phyloP scores from a whole-genome alignment of 1,284 basidiomycete species.

The Ustilago hordei region DNA sequence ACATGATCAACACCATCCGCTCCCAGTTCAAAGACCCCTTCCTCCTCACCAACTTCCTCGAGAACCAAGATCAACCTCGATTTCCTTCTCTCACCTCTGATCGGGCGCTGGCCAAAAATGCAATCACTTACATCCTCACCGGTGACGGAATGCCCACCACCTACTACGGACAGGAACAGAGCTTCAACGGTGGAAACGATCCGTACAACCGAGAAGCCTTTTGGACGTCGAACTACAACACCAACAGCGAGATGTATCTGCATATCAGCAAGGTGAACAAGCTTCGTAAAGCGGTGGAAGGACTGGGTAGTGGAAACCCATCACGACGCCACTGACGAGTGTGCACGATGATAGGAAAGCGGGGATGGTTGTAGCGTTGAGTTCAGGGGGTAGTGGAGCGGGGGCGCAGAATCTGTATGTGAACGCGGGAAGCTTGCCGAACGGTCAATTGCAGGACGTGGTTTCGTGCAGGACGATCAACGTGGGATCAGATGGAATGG shows the following conservation, averaged over 20 bases:
- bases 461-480: conserved; percentile 74
- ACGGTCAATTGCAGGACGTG: conserved; percentile 76
- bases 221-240: conserved; percentile 31
- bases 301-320: conserved; percentile 71
- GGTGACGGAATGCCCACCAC: conserved; percentile 74
- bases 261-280: conserved; percentile 75
- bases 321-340: conserved; percentile 73
- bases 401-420: conserved; percentile 68
- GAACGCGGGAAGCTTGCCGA: conserved; percentile 66
- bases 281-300: conserved; percentile 75
- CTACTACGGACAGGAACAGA: conserved; percentile 75
- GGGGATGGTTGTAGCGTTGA: conserved; percentile 77
- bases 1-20: conserved; percentile 15
- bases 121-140: conserved; percentile 71
- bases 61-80: conserved; percentile 83
- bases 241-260: conserved; percentile 71
- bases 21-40: conserved; percentile 71
- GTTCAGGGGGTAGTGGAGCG: conserved; percentile 75
- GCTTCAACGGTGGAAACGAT: conserved; percentile 72
- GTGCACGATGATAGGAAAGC: conserved; percentile 71
- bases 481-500: conserved; percentile 72
- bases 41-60: conserved; percentile 81
- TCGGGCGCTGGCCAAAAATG: conserved; percentile 70
- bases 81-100: conserved; percentile 69
- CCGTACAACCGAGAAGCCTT: conserved; percentile 31